Percentiles rank a stretch among this genome's conserved stretches.
Evolutionary conservation across 805 yeast genomes (phyloP).

Genomic region (Ogataea populi-albae): DNA sequence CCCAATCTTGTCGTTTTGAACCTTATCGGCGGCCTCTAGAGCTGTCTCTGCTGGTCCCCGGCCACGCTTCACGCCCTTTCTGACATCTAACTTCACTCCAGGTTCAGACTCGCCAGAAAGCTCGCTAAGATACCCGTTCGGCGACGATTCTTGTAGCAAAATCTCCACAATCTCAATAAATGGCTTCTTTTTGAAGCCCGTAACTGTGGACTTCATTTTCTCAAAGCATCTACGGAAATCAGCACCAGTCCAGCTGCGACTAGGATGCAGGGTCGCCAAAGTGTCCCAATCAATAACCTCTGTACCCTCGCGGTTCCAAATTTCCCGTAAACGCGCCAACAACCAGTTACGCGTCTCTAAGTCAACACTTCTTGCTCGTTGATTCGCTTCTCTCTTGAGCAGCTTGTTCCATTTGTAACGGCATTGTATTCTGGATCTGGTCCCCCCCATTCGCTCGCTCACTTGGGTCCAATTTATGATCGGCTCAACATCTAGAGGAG

Average conservation of each 20-base stretch:
- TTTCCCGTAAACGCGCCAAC: slow-evolving; percentile 43
- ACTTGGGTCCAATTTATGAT: slow-evolving; percentile 88
- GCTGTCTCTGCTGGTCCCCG: background rate
- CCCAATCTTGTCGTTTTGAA: background rate
- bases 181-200: slow-evolving; percentile 44
- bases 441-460: slow-evolving; percentile 85
- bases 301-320: slow-evolving; percentile 38
- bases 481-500: slow-evolving; percentile 31
- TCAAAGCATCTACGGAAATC: slow-evolving; percentile 65
- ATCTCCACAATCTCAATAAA: slow-evolving; percentile 32
- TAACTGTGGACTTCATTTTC: slow-evolving; percentile 49
- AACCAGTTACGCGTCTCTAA: slow-evolving; percentile 50
- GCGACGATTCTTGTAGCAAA: slow-evolving; percentile 17
- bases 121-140: slow-evolving; percentile 4
- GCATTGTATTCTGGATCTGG: slow-evolving; percentile 88
- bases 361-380: slow-evolving; percentile 42
- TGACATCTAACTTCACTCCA: too few species aligned
- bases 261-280: slow-evolving; percentile 45
- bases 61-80: background rate
- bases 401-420: slow-evolving; percentile 93
- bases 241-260: slow-evolving; percentile 50
- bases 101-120: background rate
- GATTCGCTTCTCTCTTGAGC: slow-evolving; percentile 53
- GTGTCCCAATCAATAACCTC: slow-evolving; percentile 54
- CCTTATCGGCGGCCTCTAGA: background rate